Percentiles rank a stretch among this genome's conserved stretches.
Evolutionary conservation across 306 rosid genomes (phyloP).

Genomic region (Citrullus mucosospermus): DNA sequence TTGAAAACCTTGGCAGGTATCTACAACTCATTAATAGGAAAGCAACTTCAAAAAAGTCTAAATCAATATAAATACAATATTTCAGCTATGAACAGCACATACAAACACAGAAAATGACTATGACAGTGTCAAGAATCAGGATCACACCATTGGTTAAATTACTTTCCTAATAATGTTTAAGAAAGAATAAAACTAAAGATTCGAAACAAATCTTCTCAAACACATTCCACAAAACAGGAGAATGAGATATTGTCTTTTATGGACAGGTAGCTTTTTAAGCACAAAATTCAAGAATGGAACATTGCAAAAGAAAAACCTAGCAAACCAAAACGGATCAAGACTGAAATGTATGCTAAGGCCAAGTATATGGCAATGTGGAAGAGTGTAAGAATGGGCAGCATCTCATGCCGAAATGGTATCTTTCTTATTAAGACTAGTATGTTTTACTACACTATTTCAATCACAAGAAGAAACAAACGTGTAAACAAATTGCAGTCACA

Average conservation of each 20-base stretch:
- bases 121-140: background rate
- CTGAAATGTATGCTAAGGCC: background rate
- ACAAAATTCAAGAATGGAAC: background rate
- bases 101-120: background rate
- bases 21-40: background rate
- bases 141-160: background rate
- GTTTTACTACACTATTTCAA: background rate
- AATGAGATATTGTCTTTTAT: background rate
- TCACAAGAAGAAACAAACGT: background rate
- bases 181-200: background rate
- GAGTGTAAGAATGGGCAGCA: background rate
- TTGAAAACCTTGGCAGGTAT: background rate
- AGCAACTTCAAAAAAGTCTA: background rate
- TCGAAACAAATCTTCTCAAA: background rate
- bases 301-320: background rate
- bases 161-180: background rate
- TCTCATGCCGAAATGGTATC: background rate
- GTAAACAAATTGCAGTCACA: background rate
- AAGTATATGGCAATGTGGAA: background rate
- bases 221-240: background rate
- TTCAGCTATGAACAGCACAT: background rate
- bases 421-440: background rate
- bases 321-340: background rate
- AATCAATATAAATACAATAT: background rate
- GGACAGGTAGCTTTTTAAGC: background rate